Percentiles rank a stretch among this genome's conserved stretches.
Conservation (phyloP, 805 yeast species). For the Candida awuae region DNA sequence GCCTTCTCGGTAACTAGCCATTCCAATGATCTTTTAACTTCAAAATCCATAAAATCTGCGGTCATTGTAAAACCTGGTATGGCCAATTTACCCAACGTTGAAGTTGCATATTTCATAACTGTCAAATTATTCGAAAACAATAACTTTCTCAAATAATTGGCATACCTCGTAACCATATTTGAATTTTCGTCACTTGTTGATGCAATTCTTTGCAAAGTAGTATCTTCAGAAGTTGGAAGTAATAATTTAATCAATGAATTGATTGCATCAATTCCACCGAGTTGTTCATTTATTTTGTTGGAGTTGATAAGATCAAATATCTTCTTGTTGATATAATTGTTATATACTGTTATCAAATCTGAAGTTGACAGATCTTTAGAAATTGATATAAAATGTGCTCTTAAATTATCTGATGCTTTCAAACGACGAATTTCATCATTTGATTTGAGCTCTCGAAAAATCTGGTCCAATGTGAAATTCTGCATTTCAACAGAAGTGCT, state of each 20-base stretch:
- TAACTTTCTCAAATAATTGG: constrained; percentile 76
- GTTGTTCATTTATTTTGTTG: constrained; percentile 57
- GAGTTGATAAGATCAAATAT: constrained; percentile 81
- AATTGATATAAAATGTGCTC: constrained; percentile 58
- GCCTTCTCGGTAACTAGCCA: constrained; percentile 86
- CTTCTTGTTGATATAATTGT: constrained; percentile 77
- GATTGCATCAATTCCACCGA: constrained; percentile 89
- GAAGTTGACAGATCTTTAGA: constrained; percentile 69
- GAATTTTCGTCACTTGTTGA: constrained; percentile 58
- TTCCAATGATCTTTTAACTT: constrained; percentile 82
- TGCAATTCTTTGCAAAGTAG: constrained; percentile 17
- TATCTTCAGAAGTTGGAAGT: constrained; percentile 43
- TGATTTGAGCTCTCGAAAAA: constrained; percentile 42
- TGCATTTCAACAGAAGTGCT: constrained; percentile 16
- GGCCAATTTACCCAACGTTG: constrained; percentile 81
- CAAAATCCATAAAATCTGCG: constrained; percentile 88
- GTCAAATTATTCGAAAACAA: constrained; percentile 76
- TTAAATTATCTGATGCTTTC: constrained; percentile 62
- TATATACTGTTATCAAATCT: constrained; percentile 74
- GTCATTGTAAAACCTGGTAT: constrained; percentile 84
- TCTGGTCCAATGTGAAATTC: constrained; percentile 39
- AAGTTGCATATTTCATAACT: constrained; percentile 81
- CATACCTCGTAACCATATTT: constrained; percentile 80
- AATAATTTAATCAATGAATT: constrained; percentile 82
- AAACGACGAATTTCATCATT: constrained; percentile 35